These are phyloP conservation scores for Candida gigantensis DNA, from an alignment of 1,139 yeast species.

Conservation along the genomic window DNA sequence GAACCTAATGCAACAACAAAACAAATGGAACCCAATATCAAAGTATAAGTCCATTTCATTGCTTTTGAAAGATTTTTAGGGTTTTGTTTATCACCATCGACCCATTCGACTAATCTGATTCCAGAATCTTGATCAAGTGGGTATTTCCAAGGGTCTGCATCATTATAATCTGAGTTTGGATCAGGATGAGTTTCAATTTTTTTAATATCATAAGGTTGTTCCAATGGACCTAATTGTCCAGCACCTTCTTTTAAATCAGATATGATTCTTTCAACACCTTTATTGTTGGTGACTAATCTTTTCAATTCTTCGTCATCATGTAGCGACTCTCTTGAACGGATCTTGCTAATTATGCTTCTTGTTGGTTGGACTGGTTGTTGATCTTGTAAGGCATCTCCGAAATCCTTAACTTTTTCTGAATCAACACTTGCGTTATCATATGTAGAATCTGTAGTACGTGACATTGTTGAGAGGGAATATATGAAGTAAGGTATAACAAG, in stretches of 20 bases:
- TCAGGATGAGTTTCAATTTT: conserved; percentile 37
- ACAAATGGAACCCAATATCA: conserved; percentile 52
- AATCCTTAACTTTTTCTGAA: conserved; percentile 17
- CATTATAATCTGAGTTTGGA: conserved; percentile 40
- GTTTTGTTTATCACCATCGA: conserved; percentile 54
- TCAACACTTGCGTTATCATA: conserved; percentile 14
- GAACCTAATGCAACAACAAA: conserved; percentile 62
- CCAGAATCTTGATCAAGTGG: conserved; percentile 58
- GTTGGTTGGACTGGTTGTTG: conserved; percentile 8
- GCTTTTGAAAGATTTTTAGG: conserved; percentile 54
- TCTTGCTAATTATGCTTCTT: conserved; percentile 11
- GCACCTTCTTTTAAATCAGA: conserved; percentile 36
- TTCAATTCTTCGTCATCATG: conserved; percentile 24
- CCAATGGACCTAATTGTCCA: conserved; percentile 55
- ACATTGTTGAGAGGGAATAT: too few species aligned
- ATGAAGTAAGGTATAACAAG: too few species aligned
- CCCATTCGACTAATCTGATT: conserved; percentile 59
- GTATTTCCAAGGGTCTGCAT: conserved; percentile 58
- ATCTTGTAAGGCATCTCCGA: conserved; percentile 14
- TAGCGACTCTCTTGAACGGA: conserved; percentile 12
- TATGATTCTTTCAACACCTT: conserved; percentile 37
- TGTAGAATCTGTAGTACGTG: conserved; percentile 15
- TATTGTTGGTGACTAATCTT: conserved; percentile 30
- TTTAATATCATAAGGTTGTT: conserved; percentile 51
- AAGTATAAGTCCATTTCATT: conserved; percentile 57